Evolutionary conservation across 257 asterid genomes (phyloP), one percentile per base, ranked within the genome.

Genomic region (Gentiana dahurica): DNA sequence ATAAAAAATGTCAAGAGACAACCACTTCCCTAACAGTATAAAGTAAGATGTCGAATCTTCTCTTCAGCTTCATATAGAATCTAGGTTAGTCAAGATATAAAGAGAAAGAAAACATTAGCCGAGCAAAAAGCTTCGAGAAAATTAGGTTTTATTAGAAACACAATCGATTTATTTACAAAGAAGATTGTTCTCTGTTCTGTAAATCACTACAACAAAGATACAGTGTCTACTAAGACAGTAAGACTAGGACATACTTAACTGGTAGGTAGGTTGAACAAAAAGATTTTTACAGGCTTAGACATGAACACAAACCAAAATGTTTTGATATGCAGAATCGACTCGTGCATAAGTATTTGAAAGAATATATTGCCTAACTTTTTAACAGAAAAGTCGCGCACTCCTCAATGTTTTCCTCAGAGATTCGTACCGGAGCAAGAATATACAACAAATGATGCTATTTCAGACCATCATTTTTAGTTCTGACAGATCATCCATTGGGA

Each of bases 401-500:
- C 79, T 66, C 81, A 81, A 53, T 49, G 71, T 63, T 62, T 60
- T 61, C 45, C 66, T 67, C 67, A 58, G 72, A 62, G 74, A 72
- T 65, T 56, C 77, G 58, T 67, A 79, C 60, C 64, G 24, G 71
- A 73, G 73, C 77, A 61, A 68, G 56, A 72, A 75, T 79, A 60
- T 81, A 84, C 85, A 84, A 66, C 66, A 70, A 69, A 61, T 33
- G 63, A 61, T 33, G 63, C 64, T 63, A 61, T 80, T 73, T 88
- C 82, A 88, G 67, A 82, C 84, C 84, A 85, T 75, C 94, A 88
- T 88, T 72, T 88, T 77, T 69, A 88, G 68, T 62, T 79, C 94
- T 52, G 94, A 32, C 46, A 88, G 81, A 73, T 88, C 95, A 73
- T 88, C 97, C 90, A 81, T 85, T 53, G 97, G 97, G 70, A 85